phyloP scores from a whole-genome alignment of 2,329 filamentous ascomycete genomes.

The Pseudogymnoascus sp. region DNA sequence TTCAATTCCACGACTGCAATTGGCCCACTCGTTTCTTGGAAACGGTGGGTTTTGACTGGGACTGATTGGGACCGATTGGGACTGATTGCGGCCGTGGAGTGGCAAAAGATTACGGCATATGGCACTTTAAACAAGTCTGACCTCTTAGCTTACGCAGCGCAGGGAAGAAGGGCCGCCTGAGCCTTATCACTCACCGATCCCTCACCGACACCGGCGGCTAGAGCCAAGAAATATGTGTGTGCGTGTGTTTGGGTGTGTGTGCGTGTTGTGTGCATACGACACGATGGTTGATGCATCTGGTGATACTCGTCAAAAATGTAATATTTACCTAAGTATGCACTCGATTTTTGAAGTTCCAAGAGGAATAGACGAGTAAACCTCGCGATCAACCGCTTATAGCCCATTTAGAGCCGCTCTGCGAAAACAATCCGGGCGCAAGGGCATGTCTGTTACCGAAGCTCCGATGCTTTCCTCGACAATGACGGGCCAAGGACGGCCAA shows the following conservation, averaged over 20 bases:
- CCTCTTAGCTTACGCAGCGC: background rate
- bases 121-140: background rate
- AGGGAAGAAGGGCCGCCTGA: slow-evolving; percentile 6
- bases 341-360: background rate
- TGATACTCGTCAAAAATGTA: slow-evolving; percentile 3
- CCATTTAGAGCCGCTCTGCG: background rate
- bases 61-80: background rate
- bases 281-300: background rate
- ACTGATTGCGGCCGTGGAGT: slow-evolving; percentile 2
- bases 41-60: slow-evolving; percentile 7
- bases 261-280: background rate
- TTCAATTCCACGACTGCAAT: background rate
- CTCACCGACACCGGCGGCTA: slow-evolving; percentile 2
- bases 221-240: background rate
- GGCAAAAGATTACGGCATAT: background rate
- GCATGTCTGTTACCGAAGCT: background rate
- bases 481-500: background rate
- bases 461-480: background rate
- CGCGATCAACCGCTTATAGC: slow-evolving; percentile 6
- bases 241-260: background rate
- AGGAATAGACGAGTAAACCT: background rate
- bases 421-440: background rate
- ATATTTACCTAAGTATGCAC: background rate
- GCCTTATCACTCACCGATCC: slow-evolving; percentile 4
- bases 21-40: background rate